Conservation (phyloP, 2,329 filamentous ascomycete genomes). For the Cercospora sp. region DNA sequence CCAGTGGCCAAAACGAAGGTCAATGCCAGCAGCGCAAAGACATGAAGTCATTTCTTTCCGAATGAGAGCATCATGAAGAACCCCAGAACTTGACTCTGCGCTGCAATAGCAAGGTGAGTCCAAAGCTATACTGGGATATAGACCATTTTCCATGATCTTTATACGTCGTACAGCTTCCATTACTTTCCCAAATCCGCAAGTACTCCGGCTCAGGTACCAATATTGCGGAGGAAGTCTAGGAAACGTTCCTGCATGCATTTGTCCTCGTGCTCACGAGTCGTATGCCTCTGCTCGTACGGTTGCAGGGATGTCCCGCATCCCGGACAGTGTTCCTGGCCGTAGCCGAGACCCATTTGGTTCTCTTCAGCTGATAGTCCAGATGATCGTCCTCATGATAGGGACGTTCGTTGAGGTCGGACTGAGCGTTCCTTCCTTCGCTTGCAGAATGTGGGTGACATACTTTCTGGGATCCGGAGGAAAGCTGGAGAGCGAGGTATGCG, state of each 20-base stretch:
- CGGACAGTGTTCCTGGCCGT: background rate
- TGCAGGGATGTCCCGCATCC: background rate
- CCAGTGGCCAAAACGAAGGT: background rate
- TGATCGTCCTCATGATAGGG: background rate
- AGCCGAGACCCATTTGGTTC: background rate
- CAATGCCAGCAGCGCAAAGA: background rate
- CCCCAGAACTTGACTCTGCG: background rate
- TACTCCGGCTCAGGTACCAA: background rate
- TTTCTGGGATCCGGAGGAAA: background rate
- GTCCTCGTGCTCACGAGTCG: background rate
- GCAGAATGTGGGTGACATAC: background rate
- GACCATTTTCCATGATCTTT: no score
- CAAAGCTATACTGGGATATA: background rate
- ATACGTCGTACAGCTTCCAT: background rate
- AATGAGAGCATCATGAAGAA: background rate
- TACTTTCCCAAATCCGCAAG: background rate
- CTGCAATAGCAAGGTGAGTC: background rate
- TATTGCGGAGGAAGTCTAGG: background rate
- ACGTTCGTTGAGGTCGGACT: background rate
- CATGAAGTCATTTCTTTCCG: constrained; percentile 1
- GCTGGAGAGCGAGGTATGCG: background rate
- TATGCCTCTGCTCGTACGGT: background rate
- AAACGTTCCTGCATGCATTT: background rate
- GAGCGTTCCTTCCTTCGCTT: background rate
- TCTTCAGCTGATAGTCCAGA: background rate